Base-by-base conservation (phyloP, 108 stramenopile species). In the Skeletonema marinoi region DNA sequence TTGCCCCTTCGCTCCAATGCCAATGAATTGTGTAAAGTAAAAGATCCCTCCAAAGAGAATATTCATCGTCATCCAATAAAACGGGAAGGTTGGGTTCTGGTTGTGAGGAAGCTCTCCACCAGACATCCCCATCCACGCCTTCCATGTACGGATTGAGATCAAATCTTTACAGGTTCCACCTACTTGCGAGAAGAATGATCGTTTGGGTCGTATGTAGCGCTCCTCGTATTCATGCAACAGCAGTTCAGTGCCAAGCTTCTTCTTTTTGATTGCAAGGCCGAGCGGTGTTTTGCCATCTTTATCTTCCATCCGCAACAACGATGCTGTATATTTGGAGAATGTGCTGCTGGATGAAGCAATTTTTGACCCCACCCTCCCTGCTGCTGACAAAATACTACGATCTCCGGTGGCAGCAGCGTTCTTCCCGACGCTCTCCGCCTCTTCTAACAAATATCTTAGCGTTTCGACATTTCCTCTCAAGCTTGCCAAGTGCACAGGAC, bases 401-500 rank as follows among this genome's bases (percentile, higher is more conserved):
- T 41, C 41, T 9, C 56, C 70, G 51, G 6, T 44, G 30, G 25
- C 42, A 9, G 61, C 25, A 19, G 17, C 16, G 12, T 46, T 44
- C 13, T 30, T 25, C 17, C 35, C 51, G 62, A 44, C 66, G 44
- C 50, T 76, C 54, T 60, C 66, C 4, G 82, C 83, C 72, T 89
- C 87, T 62, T 89, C 80, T 66, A 96, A 76, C 31, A 96, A 82
- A 70, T 90, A 96, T 19, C 82, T 73, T 1, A 94, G 88, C 4
- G 91, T 93, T 10, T 88, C 85, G 1, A 86, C 75, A 75, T 98
- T 92, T 19, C 98, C 98, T 60, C 97, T 84, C 17, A 98, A 80
- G 6, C 90, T 78, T 6, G 97, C 97, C 67, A 98, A 81, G 68
- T 98, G 98, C 44, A 98, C 70, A 25, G 98, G 97, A 33, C 95